A percentile compares a stretch with the other conserved stretches of the same genome.
Evolutionary conservation across 768 basidiomycete species (phyloP).

Genomic region (Psilocybe tampanensis): DNA sequence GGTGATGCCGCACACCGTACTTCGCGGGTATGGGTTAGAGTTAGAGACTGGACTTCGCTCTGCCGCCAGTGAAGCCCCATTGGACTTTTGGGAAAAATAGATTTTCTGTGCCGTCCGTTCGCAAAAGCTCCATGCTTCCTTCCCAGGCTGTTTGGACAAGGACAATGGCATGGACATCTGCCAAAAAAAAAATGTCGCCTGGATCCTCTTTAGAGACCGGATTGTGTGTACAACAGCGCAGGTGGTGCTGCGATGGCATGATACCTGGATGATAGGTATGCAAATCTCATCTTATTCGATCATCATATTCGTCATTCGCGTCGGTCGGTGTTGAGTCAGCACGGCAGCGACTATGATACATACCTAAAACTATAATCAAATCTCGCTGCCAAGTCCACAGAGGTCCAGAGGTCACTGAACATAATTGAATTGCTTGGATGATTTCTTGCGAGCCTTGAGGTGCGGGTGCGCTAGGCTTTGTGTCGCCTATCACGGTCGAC

Average conservation of each 20-base stretch:
- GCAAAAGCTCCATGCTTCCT: neutral
- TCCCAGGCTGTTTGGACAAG: no score
- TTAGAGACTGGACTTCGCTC: no score
- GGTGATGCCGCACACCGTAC: no score
- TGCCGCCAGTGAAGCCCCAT: neutral
- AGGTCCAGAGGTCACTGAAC: no score
- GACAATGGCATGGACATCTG: neutral
- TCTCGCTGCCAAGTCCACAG: no score
- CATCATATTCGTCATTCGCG: neutral
- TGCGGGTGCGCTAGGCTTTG: no score
- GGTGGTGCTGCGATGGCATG: neutral
- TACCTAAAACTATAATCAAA: no score
- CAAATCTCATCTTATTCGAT: no score
- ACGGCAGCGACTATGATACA: neutral
- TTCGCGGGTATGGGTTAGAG: no score
- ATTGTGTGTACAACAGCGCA: no score
- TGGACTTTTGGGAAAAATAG: neutral
- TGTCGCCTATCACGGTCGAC: neutral
- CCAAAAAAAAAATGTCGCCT: conserved; percentile 3
- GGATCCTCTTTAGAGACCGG: conserved; percentile 1
- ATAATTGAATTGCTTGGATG: no score
- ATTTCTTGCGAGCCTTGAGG: no score
- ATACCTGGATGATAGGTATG: neutral
- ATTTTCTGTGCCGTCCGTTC: neutral
- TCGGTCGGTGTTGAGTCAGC: neutral